Evolutionary conservation across 140 eudicot genomes (phyloP), one percentile per base, ranked within the genome.

Genomic region (Anethum foeniculum): DNA sequence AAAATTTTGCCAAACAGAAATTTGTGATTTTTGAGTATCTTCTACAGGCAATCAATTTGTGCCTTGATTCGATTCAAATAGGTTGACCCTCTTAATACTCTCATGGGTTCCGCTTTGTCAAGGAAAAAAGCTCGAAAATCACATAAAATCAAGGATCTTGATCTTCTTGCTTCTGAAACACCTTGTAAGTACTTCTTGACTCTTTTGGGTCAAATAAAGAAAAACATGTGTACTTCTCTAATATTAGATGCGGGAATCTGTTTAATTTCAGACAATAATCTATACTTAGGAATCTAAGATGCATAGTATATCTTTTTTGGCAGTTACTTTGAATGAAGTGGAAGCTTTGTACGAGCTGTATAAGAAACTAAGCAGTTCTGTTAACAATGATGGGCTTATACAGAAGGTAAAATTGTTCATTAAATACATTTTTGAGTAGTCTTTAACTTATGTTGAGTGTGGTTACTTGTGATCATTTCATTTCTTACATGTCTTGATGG

Each of bases 321-420:
- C 75, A 69, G 75, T 69, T 69, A 69, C 44, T 69, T 39, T 69
- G 21, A 69, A 43, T 69, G 75, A 69, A 69, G 75, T 69, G 75
- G 75, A 69, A 69, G 75, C 75, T 69, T 36, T 69, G 39, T 69
- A 69, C 36, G 75, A 69, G 46, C 36, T 69, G 39, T 69, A 69
- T 36, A 69, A 69, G 46, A 69, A 69, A 36, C 25, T 71, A 36
- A 34, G 76, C 76, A 6, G 48, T 71, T 71, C 46, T 71, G 48
- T 71, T 71, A 44, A 34, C 76, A 36, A 71, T 71, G 76, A 69
- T 69, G 75, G 75, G 46, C 16, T 30, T 69, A 69, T 69, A 34
- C 75, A 32, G 46, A 71, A 71, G 76, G 76, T 32, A 18, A 71
- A 14, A 21, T 15, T 15, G 48, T 71, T 71, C 25, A 71, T 34